Conservation (phyloP, 2,329 filamentous ascomycete species). For the Paracoccidioides brasiliensis region DNA sequence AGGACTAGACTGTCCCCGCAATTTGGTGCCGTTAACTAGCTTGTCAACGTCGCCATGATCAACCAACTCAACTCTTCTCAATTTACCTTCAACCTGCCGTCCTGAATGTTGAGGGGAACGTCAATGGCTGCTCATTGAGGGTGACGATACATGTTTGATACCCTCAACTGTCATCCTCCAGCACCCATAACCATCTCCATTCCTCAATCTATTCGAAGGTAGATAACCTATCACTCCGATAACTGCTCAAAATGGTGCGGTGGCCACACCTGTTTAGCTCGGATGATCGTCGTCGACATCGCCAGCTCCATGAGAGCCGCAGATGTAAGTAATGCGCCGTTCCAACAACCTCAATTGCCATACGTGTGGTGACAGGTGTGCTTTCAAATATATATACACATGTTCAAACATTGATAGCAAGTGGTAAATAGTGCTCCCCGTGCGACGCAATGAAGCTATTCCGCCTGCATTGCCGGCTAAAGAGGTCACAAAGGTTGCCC, state of each 20-base stretch:
- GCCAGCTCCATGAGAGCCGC: constrained; percentile 25
- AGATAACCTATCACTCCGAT: background rate
- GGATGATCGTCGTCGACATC: constrained; percentile 19
- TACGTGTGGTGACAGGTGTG: constrained; percentile 2
- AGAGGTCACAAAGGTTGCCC: constrained; percentile 77
- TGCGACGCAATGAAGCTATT: constrained; percentile 25
- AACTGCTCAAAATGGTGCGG: constrained; percentile 21
- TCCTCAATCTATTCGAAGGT: background rate
- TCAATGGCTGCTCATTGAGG: background rate
- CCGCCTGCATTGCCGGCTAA: constrained; percentile 57
- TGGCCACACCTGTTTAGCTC: constrained; percentile 25
- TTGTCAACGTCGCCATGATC: too few relatives aligned
- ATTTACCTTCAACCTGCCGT: background rate
- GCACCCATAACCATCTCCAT: background rate
- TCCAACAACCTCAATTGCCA: background rate
- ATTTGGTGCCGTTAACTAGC: too few relatives aligned
- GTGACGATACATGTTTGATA: background rate
- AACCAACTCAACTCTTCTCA: background rate
- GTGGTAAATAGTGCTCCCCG: constrained; percentile 29
- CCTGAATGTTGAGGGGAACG: background rate
- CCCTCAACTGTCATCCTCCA: background rate
- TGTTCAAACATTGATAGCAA: background rate
- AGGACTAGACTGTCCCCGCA: too few relatives aligned
- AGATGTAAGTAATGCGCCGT: constrained; percentile 25
- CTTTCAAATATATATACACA: background rate